Percentiles rank a stretch among this genome's conserved stretches.
Evolutionary conservation across 163 green algal species (phyloP).

Genomic region (Trebouxia gelatinosa): DNA sequence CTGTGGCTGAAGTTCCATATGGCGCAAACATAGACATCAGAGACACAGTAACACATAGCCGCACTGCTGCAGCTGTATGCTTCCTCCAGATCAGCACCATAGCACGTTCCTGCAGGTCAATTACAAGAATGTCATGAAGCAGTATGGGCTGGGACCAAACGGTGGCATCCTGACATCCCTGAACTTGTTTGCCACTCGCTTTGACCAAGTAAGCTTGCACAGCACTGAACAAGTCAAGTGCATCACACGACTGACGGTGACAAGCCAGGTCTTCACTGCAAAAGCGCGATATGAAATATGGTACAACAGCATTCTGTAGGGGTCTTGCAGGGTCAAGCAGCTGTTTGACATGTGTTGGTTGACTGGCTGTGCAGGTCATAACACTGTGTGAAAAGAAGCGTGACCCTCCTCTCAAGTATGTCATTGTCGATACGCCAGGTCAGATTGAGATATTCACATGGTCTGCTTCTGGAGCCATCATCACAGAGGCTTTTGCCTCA

Average conservation of each 20-base stretch:
- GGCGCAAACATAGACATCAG: slow-evolving; percentile 95
- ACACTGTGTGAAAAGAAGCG: slow-evolving; percentile 74
- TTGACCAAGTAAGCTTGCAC: slow-evolving; percentile 82
- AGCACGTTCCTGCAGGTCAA: slow-evolving; percentile 67
- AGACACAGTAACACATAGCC: slow-evolving; percentile 96
- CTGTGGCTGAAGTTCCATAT: slow-evolving; percentile 86
- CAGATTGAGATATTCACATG: slow-evolving; percentile 99
- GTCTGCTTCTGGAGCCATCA: slow-evolving; percentile 82
- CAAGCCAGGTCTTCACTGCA: no score
- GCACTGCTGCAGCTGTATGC: neutral
- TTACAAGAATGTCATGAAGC: slow-evolving; percentile 98
- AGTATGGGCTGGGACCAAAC: slow-evolving; percentile 97
- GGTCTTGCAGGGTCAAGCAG: no score
- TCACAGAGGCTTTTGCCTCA: slow-evolving; percentile 90
- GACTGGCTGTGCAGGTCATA: slow-evolving; percentile 65
- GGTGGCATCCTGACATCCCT: slow-evolving; percentile 95
- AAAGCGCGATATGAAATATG: no score
- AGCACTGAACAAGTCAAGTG: neutral
- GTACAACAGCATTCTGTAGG: no score
- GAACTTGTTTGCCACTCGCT: slow-evolving; percentile 97
- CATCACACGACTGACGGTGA: neutral
- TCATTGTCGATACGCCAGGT: slow-evolving; percentile 95
- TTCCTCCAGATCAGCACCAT: neutral
- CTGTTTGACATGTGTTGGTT: neutral
- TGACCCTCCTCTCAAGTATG: slow-evolving; percentile 71